Base-by-base conservation (phyloP, 2,329 filamentous ascomycete genomes). In the Dactylellina haptotyla region DNA sequence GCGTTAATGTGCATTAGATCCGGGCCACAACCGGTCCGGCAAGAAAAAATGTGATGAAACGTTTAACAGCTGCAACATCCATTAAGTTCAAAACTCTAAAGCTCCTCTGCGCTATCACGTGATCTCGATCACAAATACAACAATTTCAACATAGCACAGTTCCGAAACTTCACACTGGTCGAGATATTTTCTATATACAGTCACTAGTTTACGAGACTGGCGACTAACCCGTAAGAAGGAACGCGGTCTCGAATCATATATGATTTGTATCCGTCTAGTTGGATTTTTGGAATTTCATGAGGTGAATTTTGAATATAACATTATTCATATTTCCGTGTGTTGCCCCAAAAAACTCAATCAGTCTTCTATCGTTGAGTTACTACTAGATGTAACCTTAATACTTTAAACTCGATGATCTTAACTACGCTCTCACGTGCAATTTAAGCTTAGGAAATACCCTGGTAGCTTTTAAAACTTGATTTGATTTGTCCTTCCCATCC, bases 391-490 rank as follows among this genome's bases (percentile, higher is more conserved):
- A 51, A 30, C 14, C 28, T 32, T 30, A 51, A 51, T 46, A 46
- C 2, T 46, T 20, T 23, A 25, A 51, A 14, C 48, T 51, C 48
- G 48, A 51, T 8, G 25, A 16, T 32, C 6, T 41, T 41, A 4
- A 12, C 37, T 16, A 6, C 12, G 12, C 8, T n/a, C n/a, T 20
- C 48, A 32, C 48, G 48, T 32, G 48, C 3, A 51, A 51, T 51
- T 25, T 51, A 51, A 51, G 18, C 14, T 51, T 51, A 51, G 23
- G 23, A 51, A 51, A 28, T 2, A 4, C 20, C 20, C 48, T n/a
- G n/a, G 25, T 32, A 32, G 48, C 48, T 51, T 51, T 51, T 51
- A 9, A 3, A 51, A 51, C 48, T 51, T 32, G 48, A 51, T 51
- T 25, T 51, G 48, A 28, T 25, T 28, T 12, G 10, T 51, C 23